Base-by-base conservation (phyloP, 805 yeast genomes). In the Wickerhamomyces hampshirensis region DNA sequence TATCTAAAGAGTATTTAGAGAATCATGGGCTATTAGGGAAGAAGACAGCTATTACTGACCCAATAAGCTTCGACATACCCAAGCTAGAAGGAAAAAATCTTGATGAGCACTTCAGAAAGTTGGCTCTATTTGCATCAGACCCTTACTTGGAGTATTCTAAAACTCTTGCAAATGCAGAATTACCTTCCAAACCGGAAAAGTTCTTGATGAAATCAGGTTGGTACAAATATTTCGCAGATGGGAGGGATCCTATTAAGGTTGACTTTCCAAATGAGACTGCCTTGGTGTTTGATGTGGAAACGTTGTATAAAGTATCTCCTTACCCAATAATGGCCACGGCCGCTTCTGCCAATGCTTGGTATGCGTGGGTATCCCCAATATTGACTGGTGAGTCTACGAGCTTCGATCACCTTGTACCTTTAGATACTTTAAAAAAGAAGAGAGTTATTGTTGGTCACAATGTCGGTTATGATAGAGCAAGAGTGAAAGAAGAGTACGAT, bases 321-420 rank as follows among this genome's bases (percentile, higher is more conserved):
- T 89, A 77, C 53, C 80, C 98, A 0, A 75, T 84, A 0, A 55
- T 93, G 59, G 96, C 96, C 2, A 73, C 84, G 0, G 95, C 96
- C 9, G 79, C 71, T 2, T 77, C 96, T 0, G 56, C 68, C 0
- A 65, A 70, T 8, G 95, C 96, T 0, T 88, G 97, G 95, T 93
- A 89, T 53, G 78, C 80, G 0, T 93, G 99, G 99, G 79, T 87
- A 7, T 87, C 96, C 0, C 98, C 99, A 0, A 79, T 71, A 55
- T 57, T 93, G 15, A 69, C 83, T 1, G 73, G 72, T 3, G 77
- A 75, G 33, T 61, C 77, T 3, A 31, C 47, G 1, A 31, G 43
- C 2, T 50, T 40, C 14, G 71, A 80, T 21, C 95, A 87, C 48
- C 60, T 94, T 36, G 76, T 94, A 0, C 96, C 98, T 0, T 55